Evolutionary conservation across 2,329 filamentous ascomycete species (phyloP).

Genomic region (Aspergillus sp.): DNA sequence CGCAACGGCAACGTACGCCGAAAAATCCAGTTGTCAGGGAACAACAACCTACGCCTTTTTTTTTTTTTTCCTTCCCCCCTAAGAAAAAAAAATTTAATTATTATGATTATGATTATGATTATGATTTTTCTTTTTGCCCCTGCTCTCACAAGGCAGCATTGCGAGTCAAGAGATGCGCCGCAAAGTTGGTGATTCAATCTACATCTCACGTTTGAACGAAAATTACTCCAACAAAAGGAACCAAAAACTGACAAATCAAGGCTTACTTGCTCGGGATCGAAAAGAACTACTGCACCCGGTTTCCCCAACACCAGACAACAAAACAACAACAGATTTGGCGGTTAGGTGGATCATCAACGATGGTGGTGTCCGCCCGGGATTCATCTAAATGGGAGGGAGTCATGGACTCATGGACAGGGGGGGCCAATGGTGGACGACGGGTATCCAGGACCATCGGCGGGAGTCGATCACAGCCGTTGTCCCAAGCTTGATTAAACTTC

Average conservation of each 20-base stretch:
- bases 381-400: too few species aligned
- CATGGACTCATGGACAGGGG: background rate
- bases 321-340: slow-evolving; percentile 6
- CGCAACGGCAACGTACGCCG: slow-evolving; percentile 15
- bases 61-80: slow-evolving; percentile 8
- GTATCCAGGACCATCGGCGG: slow-evolving; percentile 10
- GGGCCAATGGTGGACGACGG: slow-evolving; percentile 6
- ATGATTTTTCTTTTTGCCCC: background rate
- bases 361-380: slow-evolving; percentile 10
- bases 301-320: slow-evolving; percentile 16
- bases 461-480: slow-evolving; percentile 9
- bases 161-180: slow-evolving; percentile 1
- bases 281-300: slow-evolving; percentile 10
- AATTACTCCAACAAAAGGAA: slow-evolving; percentile 10
- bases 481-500: slow-evolving; percentile 16
- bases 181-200: slow-evolving; percentile 19
- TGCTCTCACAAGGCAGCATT: slow-evolving; percentile 6
- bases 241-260: slow-evolving; percentile 7
- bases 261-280: slow-evolving; percentile 4
- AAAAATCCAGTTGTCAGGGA: slow-evolving; percentile 1
- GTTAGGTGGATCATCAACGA: slow-evolving; percentile 23
- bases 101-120: background rate
- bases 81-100: background rate
- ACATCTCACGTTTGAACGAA: background rate
- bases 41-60: slow-evolving; percentile 8